Evolutionary conservation across 805 yeast genomes (phyloP), one percentile per base, ranked within the genome.

Genomic region (Ogataea corticis): DNA sequence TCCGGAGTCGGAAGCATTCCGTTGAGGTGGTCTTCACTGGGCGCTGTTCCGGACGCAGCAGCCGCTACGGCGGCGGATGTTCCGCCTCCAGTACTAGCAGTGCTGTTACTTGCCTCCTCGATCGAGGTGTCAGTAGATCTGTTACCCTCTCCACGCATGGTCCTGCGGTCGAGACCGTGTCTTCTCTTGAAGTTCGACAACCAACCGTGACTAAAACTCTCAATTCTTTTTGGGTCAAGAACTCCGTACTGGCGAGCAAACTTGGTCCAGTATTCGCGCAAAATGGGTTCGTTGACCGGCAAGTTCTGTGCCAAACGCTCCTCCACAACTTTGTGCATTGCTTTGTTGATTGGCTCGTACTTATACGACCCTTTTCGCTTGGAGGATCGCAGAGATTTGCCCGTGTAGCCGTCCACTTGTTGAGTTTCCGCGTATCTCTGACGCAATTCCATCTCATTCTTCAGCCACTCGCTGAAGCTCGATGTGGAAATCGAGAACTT

Each of bases 121-220:
- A 44, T 29, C 6, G 35, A 35, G 4, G 33, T 29, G 13, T 28
- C 39, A 23, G 17, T 37, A 17, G 33, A 30, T 16, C 27, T 32
- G 28, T 32, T 46, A 14, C 37, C 9, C 13, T 7, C 28, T 3
- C 45, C 46, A 10, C 42, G 38, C 52, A 48, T 45, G 9, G 46
- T 38, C 29, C 44, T 51, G 21, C 50, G 49, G 31, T 48, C 46
- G 21, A 54, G 37, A 2, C 66, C 82, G 54, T 80, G 83, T 40
- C 84, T 63, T 51, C 76, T 79, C 59, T 80, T 80, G 61, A 80
- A 80, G 54, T 77, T 82, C 11, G 77, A 67, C 34, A 80, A 61
- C 85, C 85, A 80, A 7, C 86, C 86, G 58, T 80, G 84, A 51
- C 81, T 75, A 50, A 79, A 80, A 13, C 73, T 69, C 21, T 69